These are phyloP conservation scores for Fusarium anthophilum DNA, from an alignment of 2,329 filamentous ascomycete genomes.

Conservation along the genomic window DNA sequence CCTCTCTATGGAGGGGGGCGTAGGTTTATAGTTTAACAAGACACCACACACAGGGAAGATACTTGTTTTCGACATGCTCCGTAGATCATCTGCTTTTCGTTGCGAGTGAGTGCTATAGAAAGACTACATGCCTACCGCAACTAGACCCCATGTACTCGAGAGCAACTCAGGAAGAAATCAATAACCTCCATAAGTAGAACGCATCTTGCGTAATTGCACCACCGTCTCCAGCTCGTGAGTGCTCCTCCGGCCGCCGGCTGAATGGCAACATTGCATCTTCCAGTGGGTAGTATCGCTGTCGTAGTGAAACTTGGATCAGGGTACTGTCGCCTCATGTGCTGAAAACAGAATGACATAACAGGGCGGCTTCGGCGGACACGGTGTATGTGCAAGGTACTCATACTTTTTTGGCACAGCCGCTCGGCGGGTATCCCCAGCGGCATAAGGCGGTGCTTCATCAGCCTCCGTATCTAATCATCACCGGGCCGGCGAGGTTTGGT, in stretches of 20 bases:
- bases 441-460: constrained; percentile 31
- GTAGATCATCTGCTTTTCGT: no score
- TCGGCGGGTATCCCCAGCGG: constrained; percentile 35
- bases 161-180: not conserved
- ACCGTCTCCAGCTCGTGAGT: no score
- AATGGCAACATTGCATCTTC: not conserved
- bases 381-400: constrained; percentile 17
- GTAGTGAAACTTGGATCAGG: constrained; percentile 13
- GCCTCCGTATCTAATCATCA: constrained; percentile 27
- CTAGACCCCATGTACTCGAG: no score
- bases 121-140: no score
- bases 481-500: constrained; percentile 39
- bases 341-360: constrained; percentile 31
- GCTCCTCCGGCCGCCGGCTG: constrained; percentile 3
- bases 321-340: constrained; percentile 26
- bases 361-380: constrained; percentile 39
- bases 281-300: constrained; percentile 1
- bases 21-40: not conserved
- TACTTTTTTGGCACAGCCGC: constrained; percentile 30
- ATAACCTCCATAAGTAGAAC: no score
- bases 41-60: constrained; percentile 8
- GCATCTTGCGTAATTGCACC: no score
- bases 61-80: not conserved
- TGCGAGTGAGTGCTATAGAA: no score
- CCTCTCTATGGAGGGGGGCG: not conserved